Evolutionary conservation across 768 basidiomycete genomes (phyloP), one percentile per base, ranked within the genome.

Genomic region (Hydnum rufescens): DNA sequence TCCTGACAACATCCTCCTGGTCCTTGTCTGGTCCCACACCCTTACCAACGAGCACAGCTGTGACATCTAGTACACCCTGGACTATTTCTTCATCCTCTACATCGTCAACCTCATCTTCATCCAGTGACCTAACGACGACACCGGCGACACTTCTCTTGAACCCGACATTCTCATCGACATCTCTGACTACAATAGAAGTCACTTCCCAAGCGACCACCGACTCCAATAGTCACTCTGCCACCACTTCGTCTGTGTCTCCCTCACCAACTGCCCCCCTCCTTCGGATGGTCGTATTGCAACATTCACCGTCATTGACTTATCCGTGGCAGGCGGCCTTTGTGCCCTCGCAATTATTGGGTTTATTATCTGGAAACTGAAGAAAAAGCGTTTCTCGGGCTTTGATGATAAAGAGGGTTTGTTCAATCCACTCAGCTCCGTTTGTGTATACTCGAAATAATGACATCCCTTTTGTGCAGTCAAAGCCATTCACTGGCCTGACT

Each of bases 401-500:
- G 82, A 87, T 59, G 61, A 58, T 43, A 80, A 84, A 66, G 54
- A 53, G 6, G 78, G 85, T 85, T 64, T 59, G n/a, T n/a, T n/a
- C n/a, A n/a, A 51, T 51, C 6, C 5, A n/a, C 19, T 31, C 19
- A 8, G 19, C 39, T 50, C 29, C 8, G 22, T 31, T 25, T 18
- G 42, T 56, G 32, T 44, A 8, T 39, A 8, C 34, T 19, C 19
- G 8, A 39, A 39, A 39, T 8, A 39, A 39, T 39, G 19, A 39
- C 34, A 8, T 19, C 34, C 19, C 19, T 8, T 8, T 8, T 8
- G 19, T 8, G 19, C 61, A 85, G 82, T 72, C 59, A 82, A 85
- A 65, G 81, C 81, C 22, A 89, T 89, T 65, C 88, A 87, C 65
- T 89, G 86, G 86, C 86, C 86, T 3, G 86, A 89, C 60, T 72